These are phyloP conservation scores for Hymenoscyphus salicellus DNA, from an alignment of 2,329 filamentous ascomycete species.

Conservation along the genomic window DNA sequence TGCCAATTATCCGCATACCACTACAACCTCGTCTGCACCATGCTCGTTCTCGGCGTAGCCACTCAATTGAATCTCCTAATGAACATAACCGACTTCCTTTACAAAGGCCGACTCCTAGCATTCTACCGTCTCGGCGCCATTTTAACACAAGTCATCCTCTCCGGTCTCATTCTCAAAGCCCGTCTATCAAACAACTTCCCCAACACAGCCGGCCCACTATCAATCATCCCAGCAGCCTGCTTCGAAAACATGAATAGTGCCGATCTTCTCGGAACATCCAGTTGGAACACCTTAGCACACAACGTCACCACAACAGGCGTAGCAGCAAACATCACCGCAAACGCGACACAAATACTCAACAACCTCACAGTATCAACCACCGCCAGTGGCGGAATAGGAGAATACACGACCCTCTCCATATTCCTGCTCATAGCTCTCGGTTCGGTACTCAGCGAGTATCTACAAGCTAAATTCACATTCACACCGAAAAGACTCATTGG, in stretches of 20 bases:
- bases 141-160: background rate
- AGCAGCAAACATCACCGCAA: background rate
- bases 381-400: slow-evolving; percentile 1
- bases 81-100: slow-evolving; percentile 7
- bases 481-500: background rate
- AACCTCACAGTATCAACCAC: background rate
- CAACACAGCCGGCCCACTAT: background rate
- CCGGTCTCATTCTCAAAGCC: slow-evolving; percentile 5
- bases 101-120: slow-evolving; percentile 7
- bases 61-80: slow-evolving; percentile 10
- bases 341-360: background rate
- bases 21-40: slow-evolving; percentile 10
- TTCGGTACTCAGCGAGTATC: background rate
- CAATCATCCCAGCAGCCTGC: background rate
- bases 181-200: slow-evolving; percentile 5
- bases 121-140: background rate
- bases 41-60: slow-evolving; percentile 5
- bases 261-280: background rate
- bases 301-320: background rate
- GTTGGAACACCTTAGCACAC: background rate
- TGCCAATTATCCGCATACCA: slow-evolving; percentile 9
- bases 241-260: slow-evolving; percentile 5
- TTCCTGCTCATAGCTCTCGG: slow-evolving; percentile 5
- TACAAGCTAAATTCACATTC: background rate
- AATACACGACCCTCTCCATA: slow-evolving; percentile 1